Evolutionary conservation across 176 grass and related monocot genomes (phyloP).

Genomic region (Musa troglodytarum): DNA sequence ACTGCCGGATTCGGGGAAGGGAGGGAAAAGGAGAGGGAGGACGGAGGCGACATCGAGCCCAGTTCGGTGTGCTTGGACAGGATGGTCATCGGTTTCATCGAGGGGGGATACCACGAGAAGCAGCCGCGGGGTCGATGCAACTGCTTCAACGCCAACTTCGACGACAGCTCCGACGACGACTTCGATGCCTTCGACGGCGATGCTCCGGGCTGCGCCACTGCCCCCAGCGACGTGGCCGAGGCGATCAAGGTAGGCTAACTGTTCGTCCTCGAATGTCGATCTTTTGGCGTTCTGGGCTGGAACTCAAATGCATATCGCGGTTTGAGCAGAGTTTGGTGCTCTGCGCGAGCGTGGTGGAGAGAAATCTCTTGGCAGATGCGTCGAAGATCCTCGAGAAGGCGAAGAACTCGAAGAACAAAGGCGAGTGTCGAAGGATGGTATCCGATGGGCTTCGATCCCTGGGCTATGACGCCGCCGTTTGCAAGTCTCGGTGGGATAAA

Average conservation of each 20-base stretch:
- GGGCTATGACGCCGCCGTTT: constrained; percentile 78
- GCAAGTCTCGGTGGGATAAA: constrained; percentile 81
- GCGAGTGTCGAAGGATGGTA: constrained; percentile 45
- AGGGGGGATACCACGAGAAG: constrained; percentile 47
- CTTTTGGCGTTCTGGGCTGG: background rate
- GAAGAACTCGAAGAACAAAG: constrained; percentile 39
- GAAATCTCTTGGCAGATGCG: constrained; percentile 77
- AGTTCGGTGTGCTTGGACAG: constrained; percentile 54
- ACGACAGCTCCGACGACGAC: constrained; percentile 69
- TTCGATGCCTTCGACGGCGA: constrained; percentile 41
- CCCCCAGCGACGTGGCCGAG: constrained; percentile 39
- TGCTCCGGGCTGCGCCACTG: background rate
- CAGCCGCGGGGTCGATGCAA: constrained; percentile 53
- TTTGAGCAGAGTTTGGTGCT: constrained; percentile 53
- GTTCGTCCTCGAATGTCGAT: too few relatives aligned
- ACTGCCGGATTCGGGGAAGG: background rate
- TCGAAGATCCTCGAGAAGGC: constrained; percentile 40
- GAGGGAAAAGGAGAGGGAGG: constrained; percentile 45
- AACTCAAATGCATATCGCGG: background rate
- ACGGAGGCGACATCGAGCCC: constrained; percentile 12
- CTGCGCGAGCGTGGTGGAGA: constrained; percentile 53
- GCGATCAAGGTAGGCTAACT: constrained; percentile 41
- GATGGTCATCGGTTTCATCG: constrained; percentile 92
- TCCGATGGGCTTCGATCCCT: constrained; percentile 55
- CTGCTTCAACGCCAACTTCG: constrained; percentile 79